phyloP scores from a whole-genome alignment of 2,329 filamentous ascomycete genomes.

The Ascochyta lentis region DNA sequence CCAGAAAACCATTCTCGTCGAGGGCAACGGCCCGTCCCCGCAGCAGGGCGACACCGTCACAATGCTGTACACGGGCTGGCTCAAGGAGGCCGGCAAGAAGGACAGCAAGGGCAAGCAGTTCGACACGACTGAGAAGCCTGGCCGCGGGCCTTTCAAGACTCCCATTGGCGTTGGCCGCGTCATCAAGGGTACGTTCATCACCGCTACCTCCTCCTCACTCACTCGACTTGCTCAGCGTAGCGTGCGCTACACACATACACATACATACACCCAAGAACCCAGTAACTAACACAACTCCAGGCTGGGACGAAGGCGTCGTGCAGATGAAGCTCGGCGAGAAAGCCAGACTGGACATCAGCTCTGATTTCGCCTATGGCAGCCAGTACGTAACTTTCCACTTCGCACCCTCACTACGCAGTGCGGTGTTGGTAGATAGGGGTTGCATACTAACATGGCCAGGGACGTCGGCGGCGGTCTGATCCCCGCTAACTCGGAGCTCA shows the following conservation, averaged over 20 bases:
- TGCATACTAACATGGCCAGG: neutral
- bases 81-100: constrained; percentile 28
- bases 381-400: constrained; percentile 19
- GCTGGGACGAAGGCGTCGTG: constrained; percentile 65
- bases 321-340: constrained; percentile 91
- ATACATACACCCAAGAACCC: too few species aligned
- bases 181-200: constrained; percentile 72
- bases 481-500: constrained; percentile 72
- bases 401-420: too few species aligned
- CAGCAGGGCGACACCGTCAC: constrained; percentile 39
- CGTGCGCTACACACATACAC: too few species aligned
- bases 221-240: too few species aligned
- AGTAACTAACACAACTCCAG: constrained; percentile 25
- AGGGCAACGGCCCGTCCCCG: constrained; percentile 39
- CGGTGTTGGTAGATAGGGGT: too few species aligned
- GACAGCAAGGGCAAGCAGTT: constrained; percentile 59
- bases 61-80: constrained; percentile 44
- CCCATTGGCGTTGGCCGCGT: constrained; percentile 81
- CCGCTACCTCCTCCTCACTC: too few species aligned
- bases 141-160: constrained; percentile 75
- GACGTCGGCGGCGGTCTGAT: constrained; percentile 68
- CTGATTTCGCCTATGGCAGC: constrained; percentile 58
- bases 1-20: constrained; percentile 35
- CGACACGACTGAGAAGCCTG: constrained; percentile 73
- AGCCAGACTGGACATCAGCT: constrained; percentile 79